Conservation (phyloP, 2,329 filamentous ascomycete genomes). For the Aspergillus thermomutatus region DNA sequence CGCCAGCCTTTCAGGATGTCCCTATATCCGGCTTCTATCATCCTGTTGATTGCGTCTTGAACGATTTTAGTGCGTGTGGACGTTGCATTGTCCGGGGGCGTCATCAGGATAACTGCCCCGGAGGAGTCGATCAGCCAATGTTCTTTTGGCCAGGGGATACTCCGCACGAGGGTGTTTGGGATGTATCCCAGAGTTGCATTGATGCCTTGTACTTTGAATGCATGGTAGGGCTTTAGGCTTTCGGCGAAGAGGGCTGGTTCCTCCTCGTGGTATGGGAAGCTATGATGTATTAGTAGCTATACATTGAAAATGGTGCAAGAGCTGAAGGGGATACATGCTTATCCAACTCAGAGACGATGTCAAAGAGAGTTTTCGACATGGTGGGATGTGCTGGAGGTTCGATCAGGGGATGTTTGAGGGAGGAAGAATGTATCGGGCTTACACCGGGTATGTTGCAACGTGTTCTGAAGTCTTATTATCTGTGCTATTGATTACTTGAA, state of each 20-base stretch:
- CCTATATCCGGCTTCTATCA: not conserved
- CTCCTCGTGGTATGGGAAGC: not conserved
- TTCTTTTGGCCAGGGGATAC: not conserved
- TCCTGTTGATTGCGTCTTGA: not conserved
- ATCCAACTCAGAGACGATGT: not conserved
- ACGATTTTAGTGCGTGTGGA: not conserved
- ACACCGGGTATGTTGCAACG: too few species aligned
- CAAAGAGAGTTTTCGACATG: not conserved
- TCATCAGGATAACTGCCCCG: not conserved
- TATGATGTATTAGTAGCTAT: not conserved
- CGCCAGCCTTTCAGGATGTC: constrained; percentile 27
- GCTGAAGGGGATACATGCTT: not conserved
- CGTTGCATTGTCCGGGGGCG: not conserved
- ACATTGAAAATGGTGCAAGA: not conserved
- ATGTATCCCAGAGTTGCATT: not conserved
- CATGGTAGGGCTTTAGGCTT: not conserved
- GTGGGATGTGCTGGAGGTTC: not conserved
- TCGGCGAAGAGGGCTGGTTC: not conserved
- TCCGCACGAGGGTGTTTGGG: not conserved
- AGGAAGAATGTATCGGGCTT: not conserved
- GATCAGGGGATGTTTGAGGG: not conserved
- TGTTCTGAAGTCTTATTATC: too few species aligned
- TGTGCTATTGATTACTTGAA: too few species aligned
- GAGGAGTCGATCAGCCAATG: not conserved
- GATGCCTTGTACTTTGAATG: not conserved